Percentiles rank a stretch among this genome's conserved stretches.
Conservation (phyloP, 148 eudicot species). For the Chenopodium quinoa region DNA sequence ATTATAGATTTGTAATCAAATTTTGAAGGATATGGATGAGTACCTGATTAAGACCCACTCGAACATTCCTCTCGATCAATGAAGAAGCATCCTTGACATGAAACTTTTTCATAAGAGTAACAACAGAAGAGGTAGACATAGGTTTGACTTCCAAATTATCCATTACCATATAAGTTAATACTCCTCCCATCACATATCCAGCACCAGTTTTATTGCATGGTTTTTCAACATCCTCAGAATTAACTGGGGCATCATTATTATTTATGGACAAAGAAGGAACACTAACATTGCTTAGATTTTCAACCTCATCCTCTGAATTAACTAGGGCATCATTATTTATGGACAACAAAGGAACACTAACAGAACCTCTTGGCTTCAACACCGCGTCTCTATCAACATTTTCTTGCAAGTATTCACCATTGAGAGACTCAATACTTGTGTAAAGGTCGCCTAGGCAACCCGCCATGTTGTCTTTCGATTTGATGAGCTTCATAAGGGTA, state of each 20-base stretch:
- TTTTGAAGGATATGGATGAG: background rate
- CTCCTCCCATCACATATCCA: slow-evolving; percentile 18
- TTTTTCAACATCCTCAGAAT: no score
- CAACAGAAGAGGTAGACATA: slow-evolving; percentile 16
- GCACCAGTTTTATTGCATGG: background rate
- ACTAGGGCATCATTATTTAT: background rate
- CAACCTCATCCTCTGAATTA: no score
- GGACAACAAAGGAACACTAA: slow-evolving; percentile 12
- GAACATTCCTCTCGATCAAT: slow-evolving; percentile 14
- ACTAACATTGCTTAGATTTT: no score
- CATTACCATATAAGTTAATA: slow-evolving; percentile 12
- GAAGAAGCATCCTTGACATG: slow-evolving; percentile 8
- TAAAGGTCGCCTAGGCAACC: slow-evolving; percentile 26
- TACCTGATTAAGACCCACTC: slow-evolving; percentile 15
- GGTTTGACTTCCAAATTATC: slow-evolving; percentile 27
- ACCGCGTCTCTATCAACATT: slow-evolving; percentile 7
- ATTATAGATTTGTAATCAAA: no score
- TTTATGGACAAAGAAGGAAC: no score
- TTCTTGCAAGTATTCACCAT: background rate
- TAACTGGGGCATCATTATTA: no score
- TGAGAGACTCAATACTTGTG: slow-evolving; percentile 14
- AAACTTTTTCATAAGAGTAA: slow-evolving; percentile 15
- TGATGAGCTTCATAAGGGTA: slow-evolving; percentile 10
- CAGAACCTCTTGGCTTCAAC: slow-evolving; percentile 7
- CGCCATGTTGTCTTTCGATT: background rate